Conservation (phyloP, 2,329 filamentous ascomycete species). For the Acarospora socialis region DNA sequence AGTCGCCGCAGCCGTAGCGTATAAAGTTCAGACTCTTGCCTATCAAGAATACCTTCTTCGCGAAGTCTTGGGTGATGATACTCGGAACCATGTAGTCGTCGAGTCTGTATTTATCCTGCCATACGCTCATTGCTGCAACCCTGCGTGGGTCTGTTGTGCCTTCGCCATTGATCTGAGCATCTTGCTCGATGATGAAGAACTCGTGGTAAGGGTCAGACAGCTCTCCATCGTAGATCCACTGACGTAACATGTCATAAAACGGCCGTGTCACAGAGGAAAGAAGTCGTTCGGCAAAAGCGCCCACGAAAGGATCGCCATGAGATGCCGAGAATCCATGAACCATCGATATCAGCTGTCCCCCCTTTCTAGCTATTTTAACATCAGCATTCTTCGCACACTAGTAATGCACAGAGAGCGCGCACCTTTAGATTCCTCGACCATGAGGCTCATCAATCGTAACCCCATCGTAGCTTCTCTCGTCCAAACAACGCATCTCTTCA, state of each 20-base stretch:
- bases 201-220: slow-evolving; percentile 90
- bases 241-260: slow-evolving; percentile 89
- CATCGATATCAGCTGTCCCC: slow-evolving; percentile 81
- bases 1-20: slow-evolving; percentile 84
- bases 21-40: slow-evolving; percentile 98
- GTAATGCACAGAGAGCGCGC: slow-evolving; percentile 20
- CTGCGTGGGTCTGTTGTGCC: slow-evolving; percentile 34
- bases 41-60: slow-evolving; percentile 91
- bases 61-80: slow-evolving; percentile 86
- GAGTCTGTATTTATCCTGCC: slow-evolving; percentile 94
- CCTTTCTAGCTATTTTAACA: slow-evolving; percentile 44
- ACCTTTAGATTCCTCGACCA: slow-evolving; percentile 78
- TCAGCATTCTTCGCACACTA: background rate
- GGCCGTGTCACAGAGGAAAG: slow-evolving; percentile 77
- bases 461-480: slow-evolving; percentile 95
- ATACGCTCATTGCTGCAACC: slow-evolving; percentile 63
- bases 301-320: slow-evolving; percentile 89
- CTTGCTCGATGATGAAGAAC: slow-evolving; percentile 86
- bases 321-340: slow-evolving; percentile 89
- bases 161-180: slow-evolving; percentile 37
- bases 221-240: slow-evolving; percentile 98
- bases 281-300: slow-evolving; percentile 79
- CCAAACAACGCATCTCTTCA: slow-evolving; percentile 95
- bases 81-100: slow-evolving; percentile 76
- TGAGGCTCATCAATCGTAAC: slow-evolving; percentile 78